These are phyloP conservation scores for Saussurea involucrata DNA, from an alignment of 129 eudicot species.

Conservation along the genomic window DNA sequence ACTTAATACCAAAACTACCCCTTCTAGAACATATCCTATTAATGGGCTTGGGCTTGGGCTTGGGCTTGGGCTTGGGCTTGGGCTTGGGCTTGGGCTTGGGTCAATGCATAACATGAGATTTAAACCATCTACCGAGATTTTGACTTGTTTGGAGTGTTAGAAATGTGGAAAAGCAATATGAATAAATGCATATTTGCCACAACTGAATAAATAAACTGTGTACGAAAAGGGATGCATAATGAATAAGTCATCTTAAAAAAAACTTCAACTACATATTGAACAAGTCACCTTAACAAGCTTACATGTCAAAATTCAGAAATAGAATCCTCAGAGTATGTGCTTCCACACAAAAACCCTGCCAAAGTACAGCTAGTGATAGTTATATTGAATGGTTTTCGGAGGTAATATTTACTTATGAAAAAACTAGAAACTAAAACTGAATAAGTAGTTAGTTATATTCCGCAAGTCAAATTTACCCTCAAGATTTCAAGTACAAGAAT, in stretches of 20 bases:
- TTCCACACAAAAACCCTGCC: constrained; percentile 98
- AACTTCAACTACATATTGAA: background rate
- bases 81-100: too few relatives aligned
- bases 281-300: constrained; percentile 28
- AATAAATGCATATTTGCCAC: constrained; percentile 15
- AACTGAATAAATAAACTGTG: constrained; percentile 2
- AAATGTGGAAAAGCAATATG: constrained; percentile 4
- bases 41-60: too few relatives aligned
- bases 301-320: constrained; percentile 97
- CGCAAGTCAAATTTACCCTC: constrained; percentile 58
- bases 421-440: background rate
- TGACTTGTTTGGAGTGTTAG: background rate
- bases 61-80: too few relatives aligned
- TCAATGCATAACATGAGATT: too few relatives aligned
- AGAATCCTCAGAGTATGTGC: constrained; percentile 87
- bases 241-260: background rate
- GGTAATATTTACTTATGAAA: background rate
- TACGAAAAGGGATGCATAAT: background rate
- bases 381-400: constrained; percentile 18
- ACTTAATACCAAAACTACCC: too few relatives aligned
- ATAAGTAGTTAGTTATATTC: background rate
- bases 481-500: constrained; percentile 97
- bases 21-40: too few relatives aligned
- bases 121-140: background rate
- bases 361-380: constrained; percentile 19